Evolutionary conservation across 495 filamentous ascomycete genomes (phyloP).

Genomic region (Penicillium flavigenum): DNA sequence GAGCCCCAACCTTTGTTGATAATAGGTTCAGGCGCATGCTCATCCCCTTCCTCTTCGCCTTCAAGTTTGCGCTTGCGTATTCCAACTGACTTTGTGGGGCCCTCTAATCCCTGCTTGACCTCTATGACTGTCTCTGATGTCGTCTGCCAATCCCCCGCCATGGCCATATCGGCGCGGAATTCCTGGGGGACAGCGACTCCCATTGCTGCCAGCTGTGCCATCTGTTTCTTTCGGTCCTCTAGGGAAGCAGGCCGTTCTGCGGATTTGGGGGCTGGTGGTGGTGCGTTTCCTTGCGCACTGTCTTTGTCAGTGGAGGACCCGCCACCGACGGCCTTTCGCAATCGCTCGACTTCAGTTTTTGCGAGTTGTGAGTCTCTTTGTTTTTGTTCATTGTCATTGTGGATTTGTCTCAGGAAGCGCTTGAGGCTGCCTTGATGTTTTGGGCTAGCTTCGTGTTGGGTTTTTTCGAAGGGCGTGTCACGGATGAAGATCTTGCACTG

Average conservation of each 20-base stretch:
- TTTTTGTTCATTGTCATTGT: constrained; percentile 74
- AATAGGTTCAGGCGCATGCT: constrained; percentile 61
- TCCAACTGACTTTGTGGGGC: constrained; percentile 43
- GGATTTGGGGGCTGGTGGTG: constrained; percentile 23
- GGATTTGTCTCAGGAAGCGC: constrained; percentile 84
- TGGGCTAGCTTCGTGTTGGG: constrained; percentile 85
- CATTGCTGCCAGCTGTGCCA: constrained; percentile 83
- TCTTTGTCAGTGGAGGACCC: constrained; percentile 27
- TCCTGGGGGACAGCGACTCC: constrained; percentile 84
- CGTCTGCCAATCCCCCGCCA: constrained; percentile 89
- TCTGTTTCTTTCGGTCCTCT: constrained; percentile 76
- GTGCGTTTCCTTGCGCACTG: constrained; percentile 26
- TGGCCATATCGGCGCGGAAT: constrained; percentile 72
- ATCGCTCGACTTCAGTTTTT: constrained; percentile 78
- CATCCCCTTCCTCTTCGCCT: constrained; percentile 50
- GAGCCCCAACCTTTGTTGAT: constrained; percentile 75
- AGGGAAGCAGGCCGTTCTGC: constrained; percentile 46
- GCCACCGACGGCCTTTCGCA: constrained; percentile 71
- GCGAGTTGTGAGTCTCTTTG: constrained; percentile 77
- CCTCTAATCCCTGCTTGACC: constrained; percentile 41
- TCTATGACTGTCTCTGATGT: constrained; percentile 55
- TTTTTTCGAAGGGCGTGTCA: constrained; percentile 85
- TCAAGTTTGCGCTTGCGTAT: constrained; percentile 69
- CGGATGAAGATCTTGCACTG: constrained; percentile 88
- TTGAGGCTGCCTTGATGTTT: constrained; percentile 89